phyloP scores from a whole-genome alignment of 2,329 filamentous ascomycete genomes.

The Neonectria coccinea region DNA sequence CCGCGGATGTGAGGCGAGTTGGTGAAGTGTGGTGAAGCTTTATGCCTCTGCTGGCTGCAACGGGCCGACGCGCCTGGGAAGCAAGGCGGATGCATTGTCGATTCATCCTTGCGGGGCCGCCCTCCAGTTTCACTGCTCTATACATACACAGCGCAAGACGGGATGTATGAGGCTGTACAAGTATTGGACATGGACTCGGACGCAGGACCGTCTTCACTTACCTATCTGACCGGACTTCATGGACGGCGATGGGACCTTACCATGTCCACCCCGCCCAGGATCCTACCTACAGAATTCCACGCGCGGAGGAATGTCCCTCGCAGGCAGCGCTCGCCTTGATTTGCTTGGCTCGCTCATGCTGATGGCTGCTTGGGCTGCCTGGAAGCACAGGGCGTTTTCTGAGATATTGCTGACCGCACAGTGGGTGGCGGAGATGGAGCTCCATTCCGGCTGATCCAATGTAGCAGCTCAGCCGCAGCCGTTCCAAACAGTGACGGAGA shows the following conservation, averaged over 20 bases:
- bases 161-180: slow-evolving; percentile 8
- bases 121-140: not conserved
- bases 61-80: slow-evolving; percentile 8
- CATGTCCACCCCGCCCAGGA: slow-evolving; percentile 3
- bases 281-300: slow-evolving; percentile 7
- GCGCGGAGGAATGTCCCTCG: not conserved
- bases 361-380: not conserved
- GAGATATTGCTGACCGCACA: slow-evolving; percentile 4
- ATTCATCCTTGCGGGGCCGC: slow-evolving; percentile 9
- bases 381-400: slow-evolving; percentile 2
- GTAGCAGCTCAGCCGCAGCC: slow-evolving; percentile 18
- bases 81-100: slow-evolving; percentile 16
- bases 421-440: slow-evolving; percentile 5
- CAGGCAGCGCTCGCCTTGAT: not conserved
- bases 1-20: slow-evolving; percentile 2
- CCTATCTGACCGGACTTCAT: not conserved
- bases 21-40: slow-evolving; percentile 10
- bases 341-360: not conserved
- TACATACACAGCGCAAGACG: not conserved
- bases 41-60: slow-evolving; percentile 11
- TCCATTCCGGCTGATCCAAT: not conserved
- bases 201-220: not conserved
- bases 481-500: slow-evolving; percentile 1
- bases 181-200: not conserved
- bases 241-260: slow-evolving; percentile 11